phyloP scores from a whole-genome alignment of 73 alveolate species.

The Paramecium primaurelia region DNA sequence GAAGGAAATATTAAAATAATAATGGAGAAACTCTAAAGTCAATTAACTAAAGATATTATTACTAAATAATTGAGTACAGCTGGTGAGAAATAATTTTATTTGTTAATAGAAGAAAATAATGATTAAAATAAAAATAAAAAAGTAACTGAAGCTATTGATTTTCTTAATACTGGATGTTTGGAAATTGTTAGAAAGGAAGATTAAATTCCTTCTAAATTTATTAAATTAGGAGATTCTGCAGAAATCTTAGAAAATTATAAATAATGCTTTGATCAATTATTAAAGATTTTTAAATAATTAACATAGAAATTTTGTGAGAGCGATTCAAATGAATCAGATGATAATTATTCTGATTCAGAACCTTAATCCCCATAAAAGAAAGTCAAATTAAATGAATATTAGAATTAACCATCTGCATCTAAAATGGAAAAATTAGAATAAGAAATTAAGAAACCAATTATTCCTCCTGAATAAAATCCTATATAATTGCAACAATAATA shows the following conservation, averaged over 20 bases:
- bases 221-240: neutral
- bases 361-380: neutral
- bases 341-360: conserved; percentile 29
- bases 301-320: neutral
- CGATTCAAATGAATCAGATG: conserved; percentile 40
- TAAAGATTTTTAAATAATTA: neutral
- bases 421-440: too few relatives aligned
- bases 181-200: neutral
- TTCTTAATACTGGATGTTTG: neutral
- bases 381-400: neutral
- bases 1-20: neutral
- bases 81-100: neutral
- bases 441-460: neutral
- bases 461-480: neutral
- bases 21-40: neutral
- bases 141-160: conserved; percentile 26
- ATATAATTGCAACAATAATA: too few relatives aligned
- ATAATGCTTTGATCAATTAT: conserved; percentile 2
- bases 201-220: neutral
- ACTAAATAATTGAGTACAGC: neutral
- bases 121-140: conserved; percentile 28
- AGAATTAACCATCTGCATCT: neutral
- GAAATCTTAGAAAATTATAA: neutral
- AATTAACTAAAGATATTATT: neutral
- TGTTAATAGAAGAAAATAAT: neutral